Conservation (phyloP, 2,329 filamentous ascomycete genomes). For the Coniochaeta ligniaria region DNA sequence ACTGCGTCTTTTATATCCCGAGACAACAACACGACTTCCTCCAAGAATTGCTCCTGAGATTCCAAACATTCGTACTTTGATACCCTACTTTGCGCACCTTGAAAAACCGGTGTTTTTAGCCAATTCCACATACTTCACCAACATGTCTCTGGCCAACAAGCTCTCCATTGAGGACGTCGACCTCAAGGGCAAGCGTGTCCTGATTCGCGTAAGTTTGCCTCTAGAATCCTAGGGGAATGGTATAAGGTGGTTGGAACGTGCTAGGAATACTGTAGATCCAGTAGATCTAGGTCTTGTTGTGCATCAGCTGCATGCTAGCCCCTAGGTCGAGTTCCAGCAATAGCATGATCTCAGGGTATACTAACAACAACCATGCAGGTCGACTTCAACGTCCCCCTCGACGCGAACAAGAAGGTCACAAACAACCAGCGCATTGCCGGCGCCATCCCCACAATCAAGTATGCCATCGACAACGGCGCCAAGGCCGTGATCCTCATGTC, state of each 20-base stretch:
- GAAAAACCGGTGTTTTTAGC: not conserved
- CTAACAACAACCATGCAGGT: conserved; percentile 51
- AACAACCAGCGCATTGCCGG: conserved; percentile 98
- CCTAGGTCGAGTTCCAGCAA: not conserved
- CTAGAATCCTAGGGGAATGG: not conserved
- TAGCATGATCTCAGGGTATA: not conserved
- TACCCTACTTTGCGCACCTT: not conserved
- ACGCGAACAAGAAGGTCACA: conserved; percentile 86
- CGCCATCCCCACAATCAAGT: conserved; percentile 90
- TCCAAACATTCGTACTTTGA: not conserved
- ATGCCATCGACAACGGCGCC: conserved; percentile 82
- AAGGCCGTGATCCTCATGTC: conserved; percentile 97
- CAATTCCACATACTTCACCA: conserved; percentile 19
- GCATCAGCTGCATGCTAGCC: not conserved
- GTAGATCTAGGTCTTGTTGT: too few species aligned
- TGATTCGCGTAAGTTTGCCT: conserved; percentile 75
- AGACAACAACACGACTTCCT: not conserved
- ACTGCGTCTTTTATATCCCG: not conserved
- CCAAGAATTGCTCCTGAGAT: not conserved
- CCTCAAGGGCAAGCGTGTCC: conserved; percentile 95
- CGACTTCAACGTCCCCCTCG: conserved; percentile 99
- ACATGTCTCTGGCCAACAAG: conserved; percentile 98
- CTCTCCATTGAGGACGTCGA: conserved; percentile 94
- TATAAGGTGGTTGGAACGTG: not conserved
- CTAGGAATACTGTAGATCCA: not conserved